Base-by-base conservation (phyloP, 1,284 basidiomycete species). In the Cystobasidium sp. region DNA sequence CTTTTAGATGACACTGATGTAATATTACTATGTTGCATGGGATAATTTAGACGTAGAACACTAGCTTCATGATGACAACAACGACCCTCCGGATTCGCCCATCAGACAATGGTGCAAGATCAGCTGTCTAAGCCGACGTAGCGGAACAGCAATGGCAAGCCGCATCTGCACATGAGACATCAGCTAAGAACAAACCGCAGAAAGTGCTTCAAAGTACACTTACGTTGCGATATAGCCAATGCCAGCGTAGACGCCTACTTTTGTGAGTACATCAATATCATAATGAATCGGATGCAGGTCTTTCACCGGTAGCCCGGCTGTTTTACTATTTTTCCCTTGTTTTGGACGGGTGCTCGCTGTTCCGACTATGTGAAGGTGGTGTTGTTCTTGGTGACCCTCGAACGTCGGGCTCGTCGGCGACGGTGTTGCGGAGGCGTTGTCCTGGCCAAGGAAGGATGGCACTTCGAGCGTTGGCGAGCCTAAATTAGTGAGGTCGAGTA, bases 261-360 rank as follows among this genome's bases (percentile, higher is more conserved):
- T 96, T 41, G 94, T 95, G 76, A 95, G 83, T 8, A 96, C 93
- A 84, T 93, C 91, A 18, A 91, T 91, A 83, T 94, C 92, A 80
- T 93, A 93, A 83, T 91, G 90, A 79, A 87, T 88, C 8, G 31
- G n/a, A 22, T 68, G 68, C 5, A 55, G 39, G 43, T 47, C 51
- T 37, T 63, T 31, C 7, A 71, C 69, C 18, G 44, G 52, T 14
- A 20, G 62, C 6, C 51, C 37, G 20, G 18, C n/a, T 20, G 49
- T 61, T 16, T 41, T 18, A 6, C 44, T 44, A 10, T 70, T 59
- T 39, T 31, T 12, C n/a, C 8, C 9, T 18, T 43, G 39, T 18
- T 59, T 43, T 6, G 56, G 56, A 1, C 39, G 37, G 14, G 39
- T 43, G 43, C 56, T 59, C 9, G 56, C 31, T 18, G 56, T 59